A percentile compares a stretch with the other conserved stretches of the same genome.
Evolutionary conservation across 352 stramenopile species (phyloP).

Genomic region (Phytophthora pini): DNA sequence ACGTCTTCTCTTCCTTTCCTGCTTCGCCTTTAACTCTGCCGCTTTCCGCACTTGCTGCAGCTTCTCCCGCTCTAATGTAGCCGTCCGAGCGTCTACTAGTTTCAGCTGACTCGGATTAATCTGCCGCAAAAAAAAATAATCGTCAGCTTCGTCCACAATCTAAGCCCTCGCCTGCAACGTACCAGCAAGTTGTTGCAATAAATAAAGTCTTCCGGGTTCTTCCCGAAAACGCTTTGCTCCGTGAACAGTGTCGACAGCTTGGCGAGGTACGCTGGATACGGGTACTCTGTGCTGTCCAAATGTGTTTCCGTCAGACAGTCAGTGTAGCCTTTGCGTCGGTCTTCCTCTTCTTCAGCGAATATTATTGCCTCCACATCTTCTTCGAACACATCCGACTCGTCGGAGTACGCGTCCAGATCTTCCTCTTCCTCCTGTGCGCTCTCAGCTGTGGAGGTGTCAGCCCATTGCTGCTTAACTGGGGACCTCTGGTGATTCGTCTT

Average conservation of each 20-base stretch:
- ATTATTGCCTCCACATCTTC: conserved; percentile 74
- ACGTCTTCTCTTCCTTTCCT: conserved; percentile 44
- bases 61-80: conserved; percentile 48
- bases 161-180: conserved; percentile 14
- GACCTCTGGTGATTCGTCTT: conserved; percentile 10
- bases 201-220: conserved; percentile 70
- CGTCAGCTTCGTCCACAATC: not conserved
- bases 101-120: conserved; percentile 50
- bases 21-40: conserved; percentile 37
- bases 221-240: conserved; percentile 66
- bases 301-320: conserved; percentile 63
- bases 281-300: conserved; percentile 50
- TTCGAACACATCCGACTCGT: conserved; percentile 79
- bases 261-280: conserved; percentile 64
- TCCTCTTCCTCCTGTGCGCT: conserved; percentile 36
- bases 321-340: conserved; percentile 47
- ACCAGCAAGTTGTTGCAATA: conserved; percentile 85
- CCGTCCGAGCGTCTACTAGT: conserved; percentile 48
- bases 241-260: conserved; percentile 66
- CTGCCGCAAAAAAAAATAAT: conserved; percentile 25
- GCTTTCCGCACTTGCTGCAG: conserved; percentile 43
- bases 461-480: conserved; percentile 14
- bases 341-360: conserved; percentile 59
- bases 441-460: conserved; percentile 10
- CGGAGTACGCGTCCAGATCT: conserved; percentile 53